Base-by-base conservation (phyloP, 345 rosid species). In the Eucalyptus erythrocorys region DNA sequence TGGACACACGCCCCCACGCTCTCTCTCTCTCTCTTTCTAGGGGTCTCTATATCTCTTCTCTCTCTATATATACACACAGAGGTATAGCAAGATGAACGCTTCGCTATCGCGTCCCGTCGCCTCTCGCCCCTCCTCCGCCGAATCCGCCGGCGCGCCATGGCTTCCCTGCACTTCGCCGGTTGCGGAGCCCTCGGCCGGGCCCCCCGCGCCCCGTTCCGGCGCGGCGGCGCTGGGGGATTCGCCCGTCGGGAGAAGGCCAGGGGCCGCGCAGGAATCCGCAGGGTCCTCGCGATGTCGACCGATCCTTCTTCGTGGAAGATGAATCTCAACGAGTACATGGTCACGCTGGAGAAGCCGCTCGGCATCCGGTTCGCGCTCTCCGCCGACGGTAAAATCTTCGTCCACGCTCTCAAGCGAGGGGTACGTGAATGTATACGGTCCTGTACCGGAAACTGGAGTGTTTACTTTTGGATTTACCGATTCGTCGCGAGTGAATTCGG, bases 241-340 rank as follows among this genome's bases (percentile, higher is more conserved):
- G 87, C 53, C 6, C 27, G 27, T 8, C 85, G 43, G n/a, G 76
- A 17, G 48, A 89, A 87, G 17, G 59, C 89, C 59, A 79, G 89
- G 32, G 40, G 82, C 27, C 45, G 55, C 87, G 85, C 53, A 81
- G 49, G 92, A 55, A 55, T 61, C 32, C 68, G 89, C 59, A 89
- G 89, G 85, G 92, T 95, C 89, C 48, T 82, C 24, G 94, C 96
- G 37, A 90, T 92, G 97, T 93, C 96, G 53, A 86, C 89, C 49
- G 85, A 87, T 21, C 37, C 87, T n/a, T 85, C 94, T 30, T 89
- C 92, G 55, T 89, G 92, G 53, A 95, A 91, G 93, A 95, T 95
- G 96, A 96, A 96, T 91, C 89, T 97, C 92, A 97, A 96, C 30
- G 99, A 97, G 97, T 96, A 97, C 88, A 94, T 97, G 99, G 99